Base-by-base conservation (phyloP, 148 eudicot species). In the Persicaria tinctoria region DNA sequence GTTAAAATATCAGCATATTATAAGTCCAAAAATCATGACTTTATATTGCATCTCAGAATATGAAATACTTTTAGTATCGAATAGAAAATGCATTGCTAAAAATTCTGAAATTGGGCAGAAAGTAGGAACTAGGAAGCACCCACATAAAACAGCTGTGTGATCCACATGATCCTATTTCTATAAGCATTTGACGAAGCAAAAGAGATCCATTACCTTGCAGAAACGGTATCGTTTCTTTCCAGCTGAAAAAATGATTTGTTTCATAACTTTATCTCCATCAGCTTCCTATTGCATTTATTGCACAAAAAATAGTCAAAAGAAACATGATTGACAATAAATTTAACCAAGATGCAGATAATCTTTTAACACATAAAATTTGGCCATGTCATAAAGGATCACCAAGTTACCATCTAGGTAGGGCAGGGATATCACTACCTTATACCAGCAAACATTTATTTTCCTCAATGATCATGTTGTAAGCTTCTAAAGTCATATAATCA, bases 221-320 rank as follows among this genome's bases (percentile, higher is more conserved):
- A 74, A 92, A 9, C 99, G 91, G 73, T 85, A 90, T 78, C 86
- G 89, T 87, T 92, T 95, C 78, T 4, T 78, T 73, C 97, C 94
- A 11, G 92, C 85, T 48, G 91, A 97, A 75, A 78, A 88, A 46
- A 95, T 87, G 74, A 88, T 78, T 56, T 89, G 92, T 74, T 86
- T 87, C 78, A 92, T 86, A 57, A 95, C 91, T 81, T 92, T 92
- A 53, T 81, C 83, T 73, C 94, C 99, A 80, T 92, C 90, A 23
- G 84, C 63, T 83, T 92, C 97, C 98, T 95, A 56, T 51, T 16
- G 18, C 73, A 66, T 68, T 68, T 71, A 71, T 17, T 50, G 41
- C 8, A 48, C 74, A 71, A 9, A 23, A 17, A 20, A 7, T 18
- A 57, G 63, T 17, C 63, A 57, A 57, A 57, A 6, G 20, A 60